Conservation (phyloP, 2,329 filamentous ascomycete species). For the Aspergillus viridinutans region DNA sequence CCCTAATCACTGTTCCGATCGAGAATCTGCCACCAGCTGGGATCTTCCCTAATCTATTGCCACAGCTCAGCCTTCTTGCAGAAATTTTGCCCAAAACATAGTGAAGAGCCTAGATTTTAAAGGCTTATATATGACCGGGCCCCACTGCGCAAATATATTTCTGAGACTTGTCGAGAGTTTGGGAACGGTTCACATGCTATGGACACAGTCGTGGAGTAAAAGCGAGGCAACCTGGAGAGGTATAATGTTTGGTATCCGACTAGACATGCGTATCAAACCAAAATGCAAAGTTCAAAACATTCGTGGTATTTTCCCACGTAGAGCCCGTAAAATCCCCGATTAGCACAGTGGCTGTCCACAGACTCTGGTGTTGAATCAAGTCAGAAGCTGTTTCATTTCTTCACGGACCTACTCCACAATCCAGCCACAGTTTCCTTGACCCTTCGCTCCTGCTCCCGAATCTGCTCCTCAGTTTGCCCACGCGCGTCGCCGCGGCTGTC, state of each 20-base stretch:
- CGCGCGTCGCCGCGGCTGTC: constrained; percentile 57
- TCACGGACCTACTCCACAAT: constrained; percentile 44
- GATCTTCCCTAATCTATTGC: too few relatives aligned
- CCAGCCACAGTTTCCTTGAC: constrained; percentile 57
- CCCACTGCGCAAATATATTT: background rate
- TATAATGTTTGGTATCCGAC: background rate
- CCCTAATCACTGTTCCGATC: too few relatives aligned
- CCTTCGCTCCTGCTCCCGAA: constrained; percentile 55
- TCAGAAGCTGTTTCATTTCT: constrained; percentile 7
- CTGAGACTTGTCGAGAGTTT: background rate
- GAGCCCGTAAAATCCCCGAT: background rate
- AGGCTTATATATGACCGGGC: too few relatives aligned
- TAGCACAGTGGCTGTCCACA: background rate
- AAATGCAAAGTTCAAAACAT: background rate
- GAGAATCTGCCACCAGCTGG: too few relatives aligned
- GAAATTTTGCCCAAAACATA: too few relatives aligned
- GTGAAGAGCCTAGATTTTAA: too few relatives aligned
- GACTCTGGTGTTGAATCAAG: background rate
- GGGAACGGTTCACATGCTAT: background rate
- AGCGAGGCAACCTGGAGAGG: background rate
- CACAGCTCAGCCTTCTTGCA: too few relatives aligned
- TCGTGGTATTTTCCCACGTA: background rate
- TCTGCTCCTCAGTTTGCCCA: constrained; percentile 61
- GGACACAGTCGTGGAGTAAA: background rate
- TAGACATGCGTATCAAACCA: background rate